Evolutionary conservation across 306 rosid species (phyloP), one percentile per base, ranked within the genome.

Genomic region (Cyamopsis tetragonoloba): DNA sequence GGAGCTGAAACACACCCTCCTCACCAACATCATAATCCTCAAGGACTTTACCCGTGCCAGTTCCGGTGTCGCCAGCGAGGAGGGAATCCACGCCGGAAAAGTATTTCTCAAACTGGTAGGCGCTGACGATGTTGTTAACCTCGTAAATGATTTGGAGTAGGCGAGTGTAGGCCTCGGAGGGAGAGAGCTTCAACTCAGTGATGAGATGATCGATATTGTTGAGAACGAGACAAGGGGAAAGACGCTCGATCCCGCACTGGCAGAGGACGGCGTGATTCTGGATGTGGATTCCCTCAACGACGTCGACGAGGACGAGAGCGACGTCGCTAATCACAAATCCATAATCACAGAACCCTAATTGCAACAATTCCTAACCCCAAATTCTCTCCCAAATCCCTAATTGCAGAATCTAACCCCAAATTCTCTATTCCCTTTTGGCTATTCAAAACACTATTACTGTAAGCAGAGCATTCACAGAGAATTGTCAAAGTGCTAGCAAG

Each of bases 231-330:
- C 91, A 88, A 0, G 97, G 97, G 0, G 91, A 77, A 4, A 91
- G 85, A 67, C 71, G 84, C 84, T 91, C 97, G 14, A 86, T 79
- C 97, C 91, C 88, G 68, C 92, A 87, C 69, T 91, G 97, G 41
- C 97, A 90, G 53, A 91, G 72, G 7, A 86, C 96, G 3, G 97
- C 96, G 54, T 84, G 97, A 10, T 91, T 91, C 42, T 91, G 96
- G 44, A 91, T 88, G 69, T 88, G 96, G 43, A 91, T 92, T 12
- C 97, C 97, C 42, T 88, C 96, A 4, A 88, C 97, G 14, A 86
- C 89, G 58, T 88, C 97, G 23, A 88, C 97, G 42, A 91, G 71
- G 27, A 91, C 57, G 48, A 88, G 73, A 0, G 92, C 97, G 24
- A 89, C 97, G 39, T 91, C 96, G n/a, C n/a, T n/a, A n/a, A n/a